Evolutionary conservation across 108 stramenopile species (phyloP).

Genomic region (Phaeodactylum tricornutum): DNA sequence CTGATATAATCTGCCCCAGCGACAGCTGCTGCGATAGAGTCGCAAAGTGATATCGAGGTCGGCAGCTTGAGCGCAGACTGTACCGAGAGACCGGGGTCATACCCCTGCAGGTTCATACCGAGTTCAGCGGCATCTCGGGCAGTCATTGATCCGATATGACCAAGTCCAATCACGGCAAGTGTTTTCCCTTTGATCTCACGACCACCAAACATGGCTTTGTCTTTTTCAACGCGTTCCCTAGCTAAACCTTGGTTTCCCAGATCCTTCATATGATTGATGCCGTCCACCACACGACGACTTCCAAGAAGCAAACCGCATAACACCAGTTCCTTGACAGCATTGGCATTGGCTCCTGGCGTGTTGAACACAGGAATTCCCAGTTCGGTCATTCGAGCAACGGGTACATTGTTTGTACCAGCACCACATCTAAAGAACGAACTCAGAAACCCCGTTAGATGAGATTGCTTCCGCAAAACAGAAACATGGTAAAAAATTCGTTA

Average conservation of each 20-base stretch:
- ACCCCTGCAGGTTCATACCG: slow-evolving; percentile 83
- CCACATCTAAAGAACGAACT: slow-evolving; percentile 60
- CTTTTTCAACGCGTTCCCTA: slow-evolving; percentile 85
- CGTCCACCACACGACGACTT: slow-evolving; percentile 72
- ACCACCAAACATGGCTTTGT: slow-evolving; percentile 91
- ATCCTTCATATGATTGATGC: slow-evolving; percentile 77
- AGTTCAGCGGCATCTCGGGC: slow-evolving; percentile 77
- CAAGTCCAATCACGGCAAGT: slow-evolving; percentile 88
- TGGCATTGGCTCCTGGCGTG: slow-evolving; percentile 95
- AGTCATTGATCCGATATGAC: slow-evolving; percentile 89
- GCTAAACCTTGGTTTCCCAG: slow-evolving; percentile 74
- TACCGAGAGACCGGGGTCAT: slow-evolving; percentile 90
- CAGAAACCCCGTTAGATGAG: neutral
- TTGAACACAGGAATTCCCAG: slow-evolving; percentile 95
- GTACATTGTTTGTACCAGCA: slow-evolving; percentile 92
- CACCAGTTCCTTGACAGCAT: slow-evolving; percentile 90
- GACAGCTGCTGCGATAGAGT: slow-evolving; percentile 66
- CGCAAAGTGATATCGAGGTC: slow-evolving; percentile 40
- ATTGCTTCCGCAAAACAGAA: neutral
- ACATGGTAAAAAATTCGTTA: neutral
- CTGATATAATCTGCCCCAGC: slow-evolving; percentile 84
- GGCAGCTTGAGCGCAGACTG: slow-evolving; percentile 79
- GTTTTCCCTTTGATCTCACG: slow-evolving; percentile 89
- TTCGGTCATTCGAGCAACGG: slow-evolving; percentile 86
- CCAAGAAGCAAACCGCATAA: slow-evolving; percentile 82